A percentile compares a stretch with the other conserved stretches of the same genome.
Conservation (phyloP, 2,329 filamentous ascomycete species). For the Aureobasidium sp. region DNA sequence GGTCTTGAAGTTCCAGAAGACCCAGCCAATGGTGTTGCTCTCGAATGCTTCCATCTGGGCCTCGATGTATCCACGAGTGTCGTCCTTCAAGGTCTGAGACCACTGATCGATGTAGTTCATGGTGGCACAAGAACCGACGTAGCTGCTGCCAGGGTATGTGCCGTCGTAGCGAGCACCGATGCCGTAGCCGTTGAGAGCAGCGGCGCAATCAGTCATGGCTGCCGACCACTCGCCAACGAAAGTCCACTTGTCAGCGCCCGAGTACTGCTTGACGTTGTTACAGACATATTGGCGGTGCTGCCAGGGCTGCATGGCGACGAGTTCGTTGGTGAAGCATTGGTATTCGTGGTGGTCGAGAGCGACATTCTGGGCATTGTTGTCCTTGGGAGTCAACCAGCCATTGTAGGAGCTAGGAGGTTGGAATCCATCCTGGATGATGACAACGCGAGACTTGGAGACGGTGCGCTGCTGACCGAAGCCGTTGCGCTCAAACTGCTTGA, state of each 20-base stretch:
- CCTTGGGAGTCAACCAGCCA: slow-evolving; percentile 48
- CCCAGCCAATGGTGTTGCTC: slow-evolving; percentile 44
- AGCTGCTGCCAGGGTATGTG: slow-evolving; percentile 40
- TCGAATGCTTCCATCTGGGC: slow-evolving; percentile 50
- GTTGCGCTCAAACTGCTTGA: slow-evolving; percentile 51
- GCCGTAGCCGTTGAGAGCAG: slow-evolving; percentile 42
- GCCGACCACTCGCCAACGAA: slow-evolving; percentile 63
- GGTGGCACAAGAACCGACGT: slow-evolving; percentile 49
- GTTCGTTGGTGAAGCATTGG: slow-evolving; percentile 51
- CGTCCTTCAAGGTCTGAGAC: slow-evolving; percentile 37
- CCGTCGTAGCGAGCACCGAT: slow-evolving; percentile 56
- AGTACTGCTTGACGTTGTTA: slow-evolving; percentile 43
- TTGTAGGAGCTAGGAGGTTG: slow-evolving; percentile 52
- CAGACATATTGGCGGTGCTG: slow-evolving; percentile 53
- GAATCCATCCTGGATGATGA: slow-evolving; percentile 57
- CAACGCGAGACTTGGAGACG: slow-evolving; percentile 28
- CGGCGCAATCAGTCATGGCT: slow-evolving; percentile 57
- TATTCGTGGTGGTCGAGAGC: slow-evolving; percentile 65
- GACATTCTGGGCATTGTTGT: slow-evolving; percentile 47
- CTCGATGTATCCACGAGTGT: slow-evolving; percentile 47
- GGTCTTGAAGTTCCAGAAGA: slow-evolving; percentile 55
- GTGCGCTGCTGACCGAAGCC: slow-evolving; percentile 39
- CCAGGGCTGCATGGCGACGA: slow-evolving; percentile 44
- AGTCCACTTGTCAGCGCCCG: slow-evolving; percentile 56
- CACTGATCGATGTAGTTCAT: slow-evolving; percentile 46